Conservation (phyloP, 495 filamentous ascomycete genomes). For the Trichoderma asperelloides region DNA sequence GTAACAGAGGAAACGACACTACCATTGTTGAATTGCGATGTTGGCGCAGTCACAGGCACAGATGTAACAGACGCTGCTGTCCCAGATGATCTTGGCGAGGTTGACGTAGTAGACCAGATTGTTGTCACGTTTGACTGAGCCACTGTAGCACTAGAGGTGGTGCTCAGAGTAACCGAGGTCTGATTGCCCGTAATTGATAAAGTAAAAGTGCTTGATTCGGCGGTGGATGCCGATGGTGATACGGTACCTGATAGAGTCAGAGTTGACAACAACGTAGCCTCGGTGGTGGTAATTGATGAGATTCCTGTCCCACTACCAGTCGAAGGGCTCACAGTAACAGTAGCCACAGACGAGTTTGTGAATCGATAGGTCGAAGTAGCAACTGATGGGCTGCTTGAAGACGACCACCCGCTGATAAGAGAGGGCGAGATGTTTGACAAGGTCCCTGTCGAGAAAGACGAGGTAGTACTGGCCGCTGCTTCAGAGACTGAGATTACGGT, state of each 20-base stretch:
- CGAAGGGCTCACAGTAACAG: not conserved
- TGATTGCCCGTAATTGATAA: not conserved
- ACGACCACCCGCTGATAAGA: not conserved
- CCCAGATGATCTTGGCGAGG: conserved; percentile 7
- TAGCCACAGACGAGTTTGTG: not conserved
- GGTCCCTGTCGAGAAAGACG: not conserved
- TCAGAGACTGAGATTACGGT: not conserved
- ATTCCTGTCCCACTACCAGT: not conserved
- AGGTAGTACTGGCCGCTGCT: not conserved
- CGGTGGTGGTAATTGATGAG: not conserved
- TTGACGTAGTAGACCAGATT: conserved; percentile 6
- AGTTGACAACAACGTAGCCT: not conserved
- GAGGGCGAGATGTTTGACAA: not conserved
- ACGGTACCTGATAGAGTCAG: not conserved
- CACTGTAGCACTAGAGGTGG: not conserved
- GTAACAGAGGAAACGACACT: conserved; percentile 3
- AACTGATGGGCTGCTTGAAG: not conserved
- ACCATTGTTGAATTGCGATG: not conserved
- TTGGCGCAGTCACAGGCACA: not conserved
- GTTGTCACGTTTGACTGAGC: not conserved
- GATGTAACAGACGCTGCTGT: not conserved
- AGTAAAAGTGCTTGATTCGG: not conserved
- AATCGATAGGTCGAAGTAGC: conserved; percentile 1
- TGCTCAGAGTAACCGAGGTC: not conserved
- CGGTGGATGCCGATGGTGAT: not conserved